These are phyloP conservation scores for Pistacia atlantica DNA, from an alignment of 345 rosid species.

Conservation along the genomic window DNA sequence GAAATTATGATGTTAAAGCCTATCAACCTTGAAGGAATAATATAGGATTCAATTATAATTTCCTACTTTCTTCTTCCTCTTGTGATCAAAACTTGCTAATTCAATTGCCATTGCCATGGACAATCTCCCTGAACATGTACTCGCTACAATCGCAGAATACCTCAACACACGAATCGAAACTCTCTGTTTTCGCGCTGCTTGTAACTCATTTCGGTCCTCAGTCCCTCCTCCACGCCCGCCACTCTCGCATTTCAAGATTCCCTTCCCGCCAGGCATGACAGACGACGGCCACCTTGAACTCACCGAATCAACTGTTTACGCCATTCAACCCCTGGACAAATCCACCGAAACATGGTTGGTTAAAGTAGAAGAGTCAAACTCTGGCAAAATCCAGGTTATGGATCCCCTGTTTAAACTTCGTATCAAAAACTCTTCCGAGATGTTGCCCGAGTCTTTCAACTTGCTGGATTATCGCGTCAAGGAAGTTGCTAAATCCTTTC, in stretches of 20 bases:
- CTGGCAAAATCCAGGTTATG: background rate
- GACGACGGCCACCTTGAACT: background rate
- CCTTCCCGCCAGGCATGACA: background rate
- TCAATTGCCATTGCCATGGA: background rate
- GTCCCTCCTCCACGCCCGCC: background rate
- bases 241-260: constrained; percentile 1
- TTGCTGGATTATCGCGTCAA: too few relatives aligned
- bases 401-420: too few relatives aligned
- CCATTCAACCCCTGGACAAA: background rate
- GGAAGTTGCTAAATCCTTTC: too few relatives aligned
- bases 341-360: background rate
- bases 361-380: background rate
- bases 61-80: too few relatives aligned
- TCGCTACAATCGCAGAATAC: constrained; percentile 1
- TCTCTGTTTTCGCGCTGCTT: constrained; percentile 15
- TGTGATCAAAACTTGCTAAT: too few relatives aligned
- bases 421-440: too few relatives aligned
- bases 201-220: constrained; percentile 14
- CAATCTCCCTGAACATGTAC: constrained; percentile 16
- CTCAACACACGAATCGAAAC: constrained; percentile 13
- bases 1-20: too few relatives aligned
- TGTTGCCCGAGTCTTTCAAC: too few relatives aligned
- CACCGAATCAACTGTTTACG: background rate
- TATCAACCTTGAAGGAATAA: too few relatives aligned
- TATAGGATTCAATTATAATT: too few relatives aligned